Evolutionary conservation across 345 rosid species (phyloP), one percentile per base, ranked within the genome.

Genomic region (Murraya paniculata): DNA sequence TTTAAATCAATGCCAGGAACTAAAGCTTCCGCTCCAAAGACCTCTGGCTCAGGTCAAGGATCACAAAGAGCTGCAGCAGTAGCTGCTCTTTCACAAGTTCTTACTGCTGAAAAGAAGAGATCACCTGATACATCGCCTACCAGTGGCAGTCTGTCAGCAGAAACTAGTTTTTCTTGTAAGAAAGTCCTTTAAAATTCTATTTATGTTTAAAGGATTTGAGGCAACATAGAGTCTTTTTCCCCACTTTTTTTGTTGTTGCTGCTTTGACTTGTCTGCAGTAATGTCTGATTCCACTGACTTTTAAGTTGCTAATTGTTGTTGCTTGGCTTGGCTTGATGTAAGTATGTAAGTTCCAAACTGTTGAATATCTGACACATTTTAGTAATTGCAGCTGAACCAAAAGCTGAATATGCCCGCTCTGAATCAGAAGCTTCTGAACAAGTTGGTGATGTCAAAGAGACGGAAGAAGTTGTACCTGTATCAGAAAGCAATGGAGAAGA

Each of bases 61-160:
- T 90, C 98, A 53, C 99, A 96, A 85, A 91, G 95, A 87, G 94
- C 97, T 62, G 98, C 99, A 73, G 99, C 99, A 66, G 86, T 94
- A 48, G 99, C 99, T 59, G 99, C 98, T 79, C 95, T 96, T 79
- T 96, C 98, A 16, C 84, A 86, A 58, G 98, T 90, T 82, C 98
- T 96, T 78, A 85, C 90, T 56, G 97, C 95, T 59, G 99, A 96
- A 81, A 87, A 87, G 86, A 93, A 87, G 82, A 88, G 77, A 83
- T 84, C 95, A 11, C 89, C 93, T 5, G 96, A 88, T 77, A 74
- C 69, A 73, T 90, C 98, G 77, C 97, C 99, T 59, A 77, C 87
- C 5, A 64, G 60, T 33, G 69, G 82, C 71, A 87, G 87, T 80
- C 85, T 95, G 76, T 74, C 80, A 16, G 68, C 85, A 35, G 92